Base-by-base conservation (phyloP, 2,329 filamentous ascomycete species). In the Aureobasidium uvarum region DNA sequence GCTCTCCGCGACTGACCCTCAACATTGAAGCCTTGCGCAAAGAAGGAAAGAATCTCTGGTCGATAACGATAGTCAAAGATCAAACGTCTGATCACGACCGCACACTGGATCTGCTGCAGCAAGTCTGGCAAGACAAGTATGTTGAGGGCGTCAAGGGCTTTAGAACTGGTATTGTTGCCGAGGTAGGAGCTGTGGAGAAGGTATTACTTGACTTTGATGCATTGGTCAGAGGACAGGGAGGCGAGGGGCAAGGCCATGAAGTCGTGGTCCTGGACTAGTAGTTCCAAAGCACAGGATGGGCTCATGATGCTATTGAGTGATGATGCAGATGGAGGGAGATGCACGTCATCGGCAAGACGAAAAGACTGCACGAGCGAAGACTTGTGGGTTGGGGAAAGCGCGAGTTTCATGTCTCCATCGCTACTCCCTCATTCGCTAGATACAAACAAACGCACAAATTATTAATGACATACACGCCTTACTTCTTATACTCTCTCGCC, bases 71-170 rank as follows among this genome's bases (percentile, higher is more conserved):
- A 33, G 60, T 54, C 13, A 63, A 55, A 18, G 62, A 56, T 0
- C 55, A 63, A 38, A 31, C 33, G 2, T 36, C 48, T 38, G 43
- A 58, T 11, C 43, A 66, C 2, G 56, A 48, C 6, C 23, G 48
- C 16, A 5, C 28, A 1, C 38, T 60, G 56, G 43, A 60, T 48
- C 60, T 79, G 14, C 70, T 71, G 16, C 25, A 33, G 10, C 11
- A 48, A 23, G 41, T 31, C 5, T 60, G 56, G 56, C 41, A 60
- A 48, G 28, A n/a, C 43, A 64, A 69, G 5, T 71, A 69, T 6
- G 73, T 73, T 3, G 66, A 74, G 14, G 70, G 72, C 14, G 80
- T 78, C 77, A 71, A 72, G 18, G 79, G 78, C 0, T 70, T 78
- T 13, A 70, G 73, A 1, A 76, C 72, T 16, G 75, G 77, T 10